A percentile compares a stretch with the other conserved stretches of the same genome.
phyloP scores from a whole-genome alignment of 108 stramenopile genomes.

The Nitzschia sp. region DNA sequence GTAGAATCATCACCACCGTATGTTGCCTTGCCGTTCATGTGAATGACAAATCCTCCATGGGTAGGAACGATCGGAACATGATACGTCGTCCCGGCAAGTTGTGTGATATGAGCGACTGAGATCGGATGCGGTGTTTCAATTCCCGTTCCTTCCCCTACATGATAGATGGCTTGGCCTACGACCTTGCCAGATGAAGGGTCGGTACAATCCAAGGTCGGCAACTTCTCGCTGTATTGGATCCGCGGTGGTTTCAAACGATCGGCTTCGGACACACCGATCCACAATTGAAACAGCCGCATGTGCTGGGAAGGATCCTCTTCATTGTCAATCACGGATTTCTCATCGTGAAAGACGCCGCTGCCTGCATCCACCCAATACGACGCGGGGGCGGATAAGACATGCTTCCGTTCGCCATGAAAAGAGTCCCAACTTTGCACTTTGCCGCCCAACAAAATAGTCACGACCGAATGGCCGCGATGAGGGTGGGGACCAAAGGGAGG shows the following conservation, averaged over 20 bases:
- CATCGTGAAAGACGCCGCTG: slow-evolving; percentile 35
- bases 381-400: slow-evolving; percentile 17
- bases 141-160: not conserved
- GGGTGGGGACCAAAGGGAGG: slow-evolving; percentile 39
- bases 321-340: slow-evolving; percentile 20
- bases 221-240: slow-evolving; percentile 4
- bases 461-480: slow-evolving; percentile 37
- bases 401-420: not conserved
- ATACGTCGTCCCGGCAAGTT: not conserved
- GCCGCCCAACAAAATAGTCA: slow-evolving; percentile 29
- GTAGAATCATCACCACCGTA: not conserved
- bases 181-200: not conserved
- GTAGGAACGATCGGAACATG: not conserved
- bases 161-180: not conserved
- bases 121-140: not conserved
- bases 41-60: not conserved
- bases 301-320: slow-evolving; percentile 27
- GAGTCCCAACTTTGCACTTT: slow-evolving; percentile 33
- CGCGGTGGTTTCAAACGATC: slow-evolving; percentile 21
- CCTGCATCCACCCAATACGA: slow-evolving; percentile 43
- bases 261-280: slow-evolving; percentile 27
- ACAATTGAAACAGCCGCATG: slow-evolving; percentile 24
- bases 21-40: not conserved
- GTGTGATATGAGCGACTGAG: not conserved
- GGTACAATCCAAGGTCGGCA: not conserved